Conservation (phyloP, 371 early-diverging fungal genomes). For the Phascolomyces articulosus region DNA sequence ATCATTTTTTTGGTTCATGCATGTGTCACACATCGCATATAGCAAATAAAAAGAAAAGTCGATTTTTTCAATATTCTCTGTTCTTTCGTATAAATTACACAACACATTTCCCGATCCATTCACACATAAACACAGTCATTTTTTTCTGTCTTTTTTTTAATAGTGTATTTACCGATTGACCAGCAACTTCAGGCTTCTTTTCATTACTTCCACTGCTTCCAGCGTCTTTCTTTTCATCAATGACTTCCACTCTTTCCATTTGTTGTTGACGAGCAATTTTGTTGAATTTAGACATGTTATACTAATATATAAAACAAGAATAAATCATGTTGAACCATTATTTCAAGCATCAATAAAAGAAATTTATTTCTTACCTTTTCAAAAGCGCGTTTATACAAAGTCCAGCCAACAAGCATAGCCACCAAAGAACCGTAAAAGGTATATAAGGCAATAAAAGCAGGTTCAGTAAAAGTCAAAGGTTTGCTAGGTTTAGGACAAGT, state of each 20-base stretch:
- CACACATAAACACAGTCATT: neutral
- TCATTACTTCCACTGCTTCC: neutral
- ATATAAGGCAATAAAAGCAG: slow-evolving; percentile 49
- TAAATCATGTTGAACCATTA: neutral
- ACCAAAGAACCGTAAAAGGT: slow-evolving; percentile 65
- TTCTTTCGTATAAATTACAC: too few relatives aligned
- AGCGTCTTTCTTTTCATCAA: neutral
- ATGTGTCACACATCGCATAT: too few relatives aligned
- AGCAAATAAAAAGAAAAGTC: neutral
- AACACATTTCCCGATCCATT: too few relatives aligned
- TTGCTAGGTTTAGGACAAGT: slow-evolving; percentile 54
- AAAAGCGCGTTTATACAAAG: slow-evolving; percentile 57
- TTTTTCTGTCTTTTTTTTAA: neutral
- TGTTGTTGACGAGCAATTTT: neutral
- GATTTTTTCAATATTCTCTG: too few relatives aligned
- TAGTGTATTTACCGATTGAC: neutral
- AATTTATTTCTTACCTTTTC: slow-evolving; percentile 26
- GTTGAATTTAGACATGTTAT: neutral
- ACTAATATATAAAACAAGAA: neutral
- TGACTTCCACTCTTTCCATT: neutral
- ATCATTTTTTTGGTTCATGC: neutral
- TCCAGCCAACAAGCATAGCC: slow-evolving; percentile 54
- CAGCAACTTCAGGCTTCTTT: neutral
- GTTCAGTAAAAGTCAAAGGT: slow-evolving; percentile 38
- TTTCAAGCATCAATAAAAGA: neutral